A percentile compares a stretch with the other conserved stretches of the same genome.
These are phyloP conservation scores for Lasiodiplodia theobromae DNA, from an alignment of 2,329 filamentous ascomycete genomes.

Conservation along the genomic window DNA sequence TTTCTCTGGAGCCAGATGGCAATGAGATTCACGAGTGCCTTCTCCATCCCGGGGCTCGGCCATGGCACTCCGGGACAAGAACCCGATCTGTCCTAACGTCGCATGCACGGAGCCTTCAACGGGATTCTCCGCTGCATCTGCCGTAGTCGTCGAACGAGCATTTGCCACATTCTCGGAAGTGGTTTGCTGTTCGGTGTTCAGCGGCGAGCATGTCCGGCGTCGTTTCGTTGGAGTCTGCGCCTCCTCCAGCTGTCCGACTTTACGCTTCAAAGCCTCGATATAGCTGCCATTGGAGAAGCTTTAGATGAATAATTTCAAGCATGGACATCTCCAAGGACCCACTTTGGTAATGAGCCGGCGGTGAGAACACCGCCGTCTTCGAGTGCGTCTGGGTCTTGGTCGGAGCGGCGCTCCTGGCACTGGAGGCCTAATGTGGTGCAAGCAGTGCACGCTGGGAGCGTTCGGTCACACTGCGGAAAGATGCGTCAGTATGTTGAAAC, in stretches of 20 bases:
- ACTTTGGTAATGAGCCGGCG: not conserved
- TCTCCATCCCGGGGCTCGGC: not conserved
- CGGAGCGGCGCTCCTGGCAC: not conserved
- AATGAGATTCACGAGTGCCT: not conserved
- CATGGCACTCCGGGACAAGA: constrained; percentile 2
- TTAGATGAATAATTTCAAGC: too few species aligned
- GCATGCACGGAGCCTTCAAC: not conserved
- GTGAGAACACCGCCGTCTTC: not conserved
- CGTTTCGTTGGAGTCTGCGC: not conserved
- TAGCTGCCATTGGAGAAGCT: not conserved
- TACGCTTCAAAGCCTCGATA: not conserved
- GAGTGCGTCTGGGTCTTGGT: not conserved
- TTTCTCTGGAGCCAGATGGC: not conserved
- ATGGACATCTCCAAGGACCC: not conserved
- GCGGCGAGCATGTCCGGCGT: not conserved
- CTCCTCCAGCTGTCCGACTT: not conserved
- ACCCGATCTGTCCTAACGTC: not conserved
- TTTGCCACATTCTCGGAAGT: too few species aligned
- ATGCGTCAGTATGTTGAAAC: too few species aligned
- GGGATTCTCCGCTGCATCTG: too few species aligned
- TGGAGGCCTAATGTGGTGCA: not conserved
- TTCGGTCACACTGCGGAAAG: not conserved
- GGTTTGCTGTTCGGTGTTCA: too few species aligned
- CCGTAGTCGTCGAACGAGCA: too few species aligned
- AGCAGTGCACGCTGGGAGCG: not conserved